These are phyloP conservation scores for Cerioporus squamosus DNA, from an alignment of 1,284 basidiomycete species.

Conservation along the genomic window DNA sequence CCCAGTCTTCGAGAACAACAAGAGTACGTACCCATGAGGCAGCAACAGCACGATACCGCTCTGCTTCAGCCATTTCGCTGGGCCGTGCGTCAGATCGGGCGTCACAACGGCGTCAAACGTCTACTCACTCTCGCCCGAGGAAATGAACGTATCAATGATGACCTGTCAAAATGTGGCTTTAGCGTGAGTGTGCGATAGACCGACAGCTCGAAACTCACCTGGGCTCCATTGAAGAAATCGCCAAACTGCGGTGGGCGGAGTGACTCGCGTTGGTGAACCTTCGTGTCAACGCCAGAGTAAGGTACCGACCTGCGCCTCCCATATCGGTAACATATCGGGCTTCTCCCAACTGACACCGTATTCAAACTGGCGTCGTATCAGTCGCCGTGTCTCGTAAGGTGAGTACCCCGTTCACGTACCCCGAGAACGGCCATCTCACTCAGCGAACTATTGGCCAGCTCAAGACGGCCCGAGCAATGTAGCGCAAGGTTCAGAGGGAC, in stretches of 20 bases:
- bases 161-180: constrained; percentile 43
- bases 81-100: constrained; percentile 8
- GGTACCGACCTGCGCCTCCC: constrained; percentile 80
- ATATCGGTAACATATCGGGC: constrained; percentile 80
- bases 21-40: constrained; percentile 60
- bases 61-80: constrained; percentile 94
- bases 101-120: not conserved
- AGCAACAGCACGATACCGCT: constrained; percentile 87
- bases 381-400: not conserved
- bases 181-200: no score
- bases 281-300: not conserved
- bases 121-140: constrained; percentile 77
- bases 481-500: constrained; percentile 79
- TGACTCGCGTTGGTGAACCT: constrained; percentile 5
- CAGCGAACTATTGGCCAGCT: constrained; percentile 86
- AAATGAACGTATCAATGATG: constrained; percentile 87
- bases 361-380: constrained; percentile 63
- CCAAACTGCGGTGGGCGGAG: constrained; percentile 59
- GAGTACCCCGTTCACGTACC: constrained; percentile 46
- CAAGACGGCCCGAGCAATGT: constrained; percentile 70
- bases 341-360: constrained; percentile 88
- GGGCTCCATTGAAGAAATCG: constrained; percentile 92
- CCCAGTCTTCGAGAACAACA: not conserved
- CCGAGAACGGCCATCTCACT: constrained; percentile 88
- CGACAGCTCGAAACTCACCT: constrained; percentile 40